A percentile compares a stretch with the other conserved stretches of the same genome.
phyloP scores from a whole-genome alignment of 2,329 filamentous ascomycete genomes.

The Phyllosticta ampelicida region DNA sequence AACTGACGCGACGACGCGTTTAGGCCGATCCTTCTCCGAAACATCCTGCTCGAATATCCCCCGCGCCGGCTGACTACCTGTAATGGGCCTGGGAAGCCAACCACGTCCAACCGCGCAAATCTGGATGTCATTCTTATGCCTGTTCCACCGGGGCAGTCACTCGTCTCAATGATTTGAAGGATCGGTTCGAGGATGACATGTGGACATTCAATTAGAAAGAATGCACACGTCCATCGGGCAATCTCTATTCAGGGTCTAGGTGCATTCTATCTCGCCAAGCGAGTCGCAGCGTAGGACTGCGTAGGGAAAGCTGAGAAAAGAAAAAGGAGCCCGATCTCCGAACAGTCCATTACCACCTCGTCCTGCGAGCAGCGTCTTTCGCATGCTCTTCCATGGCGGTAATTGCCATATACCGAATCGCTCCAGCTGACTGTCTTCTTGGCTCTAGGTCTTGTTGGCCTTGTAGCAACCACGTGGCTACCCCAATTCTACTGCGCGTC shows the following conservation, averaged over 20 bases:
- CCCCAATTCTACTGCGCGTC: constrained; percentile 1
- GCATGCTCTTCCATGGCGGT: neutral
- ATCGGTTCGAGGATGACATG: too few species aligned
- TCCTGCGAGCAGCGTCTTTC: too few species aligned
- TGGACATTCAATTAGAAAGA: too few species aligned
- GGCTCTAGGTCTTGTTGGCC: neutral
- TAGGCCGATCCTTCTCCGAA: neutral
- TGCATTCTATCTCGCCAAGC: too few species aligned
- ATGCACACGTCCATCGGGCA: neutral
- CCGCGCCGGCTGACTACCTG: too few species aligned
- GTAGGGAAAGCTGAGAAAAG: neutral
- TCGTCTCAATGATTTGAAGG: too few species aligned
- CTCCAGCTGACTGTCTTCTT: neutral
- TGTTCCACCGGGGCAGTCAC: too few species aligned
- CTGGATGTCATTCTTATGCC: too few species aligned
- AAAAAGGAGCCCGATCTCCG: neutral
- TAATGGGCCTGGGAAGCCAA: too few species aligned
- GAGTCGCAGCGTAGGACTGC: too few species aligned
- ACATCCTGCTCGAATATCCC: neutral
- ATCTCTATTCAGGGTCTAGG: neutral
- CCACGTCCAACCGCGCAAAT: too few species aligned
- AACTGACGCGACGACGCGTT: neutral
- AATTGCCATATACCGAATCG: neutral
- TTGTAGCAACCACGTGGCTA: neutral
- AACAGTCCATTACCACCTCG: neutral